Evolutionary conservation across 2,329 filamentous ascomycete genomes (phyloP), one percentile per base, ranked within the genome.

Genomic region (Dichotomopilus funicola): DNA sequence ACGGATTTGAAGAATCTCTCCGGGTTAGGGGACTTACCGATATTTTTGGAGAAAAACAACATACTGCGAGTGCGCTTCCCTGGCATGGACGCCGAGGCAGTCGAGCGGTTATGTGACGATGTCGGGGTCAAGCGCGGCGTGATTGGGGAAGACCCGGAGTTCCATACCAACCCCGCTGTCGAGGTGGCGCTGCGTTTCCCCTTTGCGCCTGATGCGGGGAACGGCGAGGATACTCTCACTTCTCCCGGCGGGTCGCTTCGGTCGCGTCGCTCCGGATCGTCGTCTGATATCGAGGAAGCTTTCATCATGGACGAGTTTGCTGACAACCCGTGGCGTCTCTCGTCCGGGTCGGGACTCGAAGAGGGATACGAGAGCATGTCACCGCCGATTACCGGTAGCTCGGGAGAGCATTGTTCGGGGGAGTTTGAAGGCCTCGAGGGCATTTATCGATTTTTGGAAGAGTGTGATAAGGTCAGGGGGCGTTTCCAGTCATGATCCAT

Each of bases 31-130:
- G 91, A 96, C 66, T 74, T 99, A 19, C 91, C 92, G 0, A 82
- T 97, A 37, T 78, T 82, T 0, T 78, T 96, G 51, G 82, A 89
- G 63, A 79, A 81, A 40, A 75, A 79, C 37, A 82, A 82, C 1
- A 80, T 82, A 0, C 73, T 96, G 4, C 84, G 91, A 37, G 84
- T 97, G 1, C 86, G 91, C 35, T 97, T 99, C 66, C 91, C 91
- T 0, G 94, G 94, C 3, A 91, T 94, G 59, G 92, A 97, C 65
- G 84, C 84, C 0, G 82, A 86, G 12, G 89, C 88, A 0, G 87
- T 96, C 0, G 89, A 95, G 67, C 77, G 79, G 3, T 78, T 99
- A 1, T 96, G 91, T 68, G 83, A 89, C 47, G 94, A 99, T 68
- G 79, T 95, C 9, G 88, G 87, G n/a, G 79, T 99, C 6, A 83